These are phyloP conservation scores for Paspalum vaginatum DNA, from an alignment of 176 grass and related monocot genomes.

Conservation along the genomic window DNA sequence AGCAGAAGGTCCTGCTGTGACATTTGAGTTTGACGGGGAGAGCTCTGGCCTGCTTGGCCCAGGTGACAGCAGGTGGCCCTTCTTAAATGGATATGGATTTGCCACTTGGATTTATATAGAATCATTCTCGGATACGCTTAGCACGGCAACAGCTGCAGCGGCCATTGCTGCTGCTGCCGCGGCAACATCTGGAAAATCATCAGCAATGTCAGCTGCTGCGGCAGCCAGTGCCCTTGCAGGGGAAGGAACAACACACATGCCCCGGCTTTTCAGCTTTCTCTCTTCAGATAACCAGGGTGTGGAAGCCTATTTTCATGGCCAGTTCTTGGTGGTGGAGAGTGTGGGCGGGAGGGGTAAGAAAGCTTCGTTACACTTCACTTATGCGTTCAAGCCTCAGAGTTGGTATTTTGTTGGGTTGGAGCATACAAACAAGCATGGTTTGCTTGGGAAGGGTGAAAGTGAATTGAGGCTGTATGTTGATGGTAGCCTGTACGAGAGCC, in stretches of 20 bases:
- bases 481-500: constrained; percentile 80
- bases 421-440: constrained; percentile 83
- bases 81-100: constrained; percentile 91
- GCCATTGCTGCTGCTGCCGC: constrained; percentile 92
- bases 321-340: constrained; percentile 93
- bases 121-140: constrained; percentile 91
- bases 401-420: constrained; percentile 98
- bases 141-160: constrained; percentile 91
- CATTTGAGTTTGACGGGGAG: constrained; percentile 97
- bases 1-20: constrained; percentile 61
- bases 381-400: constrained; percentile 83
- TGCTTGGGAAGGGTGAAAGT: constrained; percentile 90
- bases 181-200: constrained; percentile 90
- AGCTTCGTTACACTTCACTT: constrained; percentile 93
- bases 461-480: constrained; percentile 92
- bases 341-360: constrained; percentile 84
- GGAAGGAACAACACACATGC: constrained; percentile 96
- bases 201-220: constrained; percentile 91
- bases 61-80: constrained; percentile 92
- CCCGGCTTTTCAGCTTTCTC: constrained; percentile 92
- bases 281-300: constrained; percentile 91
- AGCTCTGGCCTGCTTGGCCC: constrained; percentile 93
- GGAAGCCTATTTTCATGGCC: constrained; percentile 97
- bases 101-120: constrained; percentile 98
- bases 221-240: constrained; percentile 94